Percentiles rank a stretch among this genome's conserved stretches.
Evolutionary conservation across 2,329 filamentous ascomycete genomes (phyloP).

Genomic region (Curvularia lunata): DNA sequence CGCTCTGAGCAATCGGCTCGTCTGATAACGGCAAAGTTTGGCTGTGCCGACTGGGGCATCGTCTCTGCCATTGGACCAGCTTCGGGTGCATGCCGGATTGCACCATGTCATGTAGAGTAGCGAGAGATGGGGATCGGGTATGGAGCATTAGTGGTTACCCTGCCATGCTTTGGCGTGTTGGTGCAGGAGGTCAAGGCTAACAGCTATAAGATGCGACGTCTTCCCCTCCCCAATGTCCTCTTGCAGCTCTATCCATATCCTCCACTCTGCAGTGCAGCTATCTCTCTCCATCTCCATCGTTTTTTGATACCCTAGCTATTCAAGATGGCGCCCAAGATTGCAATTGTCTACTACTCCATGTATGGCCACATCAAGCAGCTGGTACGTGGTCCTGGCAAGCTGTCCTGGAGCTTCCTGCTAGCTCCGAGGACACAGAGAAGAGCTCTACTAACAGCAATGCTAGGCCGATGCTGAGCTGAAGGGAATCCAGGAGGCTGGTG

Average conservation of each 20-base stretch:
- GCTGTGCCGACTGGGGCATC: not conserved
- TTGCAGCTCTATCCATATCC: not conserved
- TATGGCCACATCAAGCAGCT: constrained; percentile 46
- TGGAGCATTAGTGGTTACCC: not conserved
- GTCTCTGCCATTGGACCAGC: not conserved
- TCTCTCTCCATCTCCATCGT: constrained; percentile 1
- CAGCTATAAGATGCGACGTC: constrained; percentile 4
- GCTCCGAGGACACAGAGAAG: constrained; percentile 9
- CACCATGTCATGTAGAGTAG: constrained; percentile 8
- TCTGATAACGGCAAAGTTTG: constrained; percentile 5
- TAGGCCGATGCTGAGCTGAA: constrained; percentile 91
- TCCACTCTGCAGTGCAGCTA: not conserved
- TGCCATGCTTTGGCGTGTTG: not conserved
- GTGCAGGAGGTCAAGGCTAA: not conserved
- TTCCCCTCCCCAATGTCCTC: not conserved
- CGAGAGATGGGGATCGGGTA: constrained; percentile 4
- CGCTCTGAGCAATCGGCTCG: not conserved
- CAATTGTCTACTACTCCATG: constrained; percentile 73
- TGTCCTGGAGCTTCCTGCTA: constrained; percentile 1
- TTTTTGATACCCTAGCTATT: constrained; percentile 25
- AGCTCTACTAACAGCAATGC: not conserved
- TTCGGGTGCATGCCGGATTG: not conserved
- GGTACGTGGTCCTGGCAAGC: constrained; percentile 28
- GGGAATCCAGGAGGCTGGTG: constrained; percentile 87
- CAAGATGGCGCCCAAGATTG: constrained; percentile 85